Evolutionary conservation across 2,329 filamentous ascomycete genomes (phyloP).

Genomic region (Hypoxylon sp.): DNA sequence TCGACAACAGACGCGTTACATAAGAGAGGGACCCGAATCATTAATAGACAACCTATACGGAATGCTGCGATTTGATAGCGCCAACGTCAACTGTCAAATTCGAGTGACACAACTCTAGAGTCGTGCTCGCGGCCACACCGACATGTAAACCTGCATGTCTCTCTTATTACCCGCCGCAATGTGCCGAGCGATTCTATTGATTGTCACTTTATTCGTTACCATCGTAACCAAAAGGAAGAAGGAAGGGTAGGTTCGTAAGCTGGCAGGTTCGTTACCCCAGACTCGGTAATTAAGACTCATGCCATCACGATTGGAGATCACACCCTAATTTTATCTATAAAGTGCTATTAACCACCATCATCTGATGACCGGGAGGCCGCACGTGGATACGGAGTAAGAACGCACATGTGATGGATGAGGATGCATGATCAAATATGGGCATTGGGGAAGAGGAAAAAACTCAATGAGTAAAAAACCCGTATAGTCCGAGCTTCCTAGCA

Average conservation of each 20-base stretch:
- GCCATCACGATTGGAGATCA: slow-evolving; percentile 24
- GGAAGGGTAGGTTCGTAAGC: neutral
- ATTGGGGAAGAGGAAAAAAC: slow-evolving; percentile 5
- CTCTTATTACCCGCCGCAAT: neutral
- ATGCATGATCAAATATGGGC: slow-evolving; percentile 28
- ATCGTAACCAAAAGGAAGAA: neutral
- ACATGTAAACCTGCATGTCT: neutral
- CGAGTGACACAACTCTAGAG: slow-evolving; percentile 17
- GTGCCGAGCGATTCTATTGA: neutral
- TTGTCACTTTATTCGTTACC: neutral
- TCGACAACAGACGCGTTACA: slow-evolving; percentile 22
- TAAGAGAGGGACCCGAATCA: slow-evolving; percentile 33
- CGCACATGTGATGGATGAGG: slow-evolving; percentile 30
- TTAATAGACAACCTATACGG: slow-evolving; percentile 31
- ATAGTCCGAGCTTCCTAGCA: neutral
- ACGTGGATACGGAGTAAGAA: slow-evolving; percentile 28
- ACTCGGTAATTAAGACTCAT: slow-evolving; percentile 20
- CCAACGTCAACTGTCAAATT: slow-evolving; percentile 25
- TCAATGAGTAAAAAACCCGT: neutral
- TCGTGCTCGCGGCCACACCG: neutral
- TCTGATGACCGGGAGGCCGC: slow-evolving; percentile 28
- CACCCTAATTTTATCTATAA: slow-evolving; percentile 30
- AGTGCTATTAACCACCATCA: slow-evolving; percentile 26
- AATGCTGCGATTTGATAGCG: slow-evolving; percentile 28
- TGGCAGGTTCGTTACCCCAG: slow-evolving; percentile 25